phyloP scores from a whole-genome alignment of 2,329 filamentous ascomycete species.

The Didymellaceae sp. region DNA sequence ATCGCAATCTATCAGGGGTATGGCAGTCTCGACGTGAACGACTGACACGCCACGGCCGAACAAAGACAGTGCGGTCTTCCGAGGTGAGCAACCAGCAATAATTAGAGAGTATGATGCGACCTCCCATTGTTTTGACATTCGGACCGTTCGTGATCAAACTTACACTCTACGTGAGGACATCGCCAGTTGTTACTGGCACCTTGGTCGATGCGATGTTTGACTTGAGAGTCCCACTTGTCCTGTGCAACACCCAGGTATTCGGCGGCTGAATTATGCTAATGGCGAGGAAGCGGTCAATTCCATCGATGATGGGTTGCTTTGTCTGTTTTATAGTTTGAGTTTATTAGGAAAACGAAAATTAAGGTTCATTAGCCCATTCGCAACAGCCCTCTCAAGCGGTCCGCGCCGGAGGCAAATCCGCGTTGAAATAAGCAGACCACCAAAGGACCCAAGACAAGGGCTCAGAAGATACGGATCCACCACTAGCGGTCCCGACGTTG shows the following conservation, averaged over 20 bases:
- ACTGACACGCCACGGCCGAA: constrained; percentile 4
- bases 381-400: no score
- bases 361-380: no score
- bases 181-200: no score
- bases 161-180: no score
- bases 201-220: background rate
- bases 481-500: constrained; percentile 12
- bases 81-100: no score
- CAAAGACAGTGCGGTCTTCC: constrained; percentile 1
- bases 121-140: constrained; percentile 6
- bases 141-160: constrained; percentile 18
- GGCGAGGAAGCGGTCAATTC: no score
- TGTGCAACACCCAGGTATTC: no score
- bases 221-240: no score
- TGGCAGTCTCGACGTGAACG: no score
- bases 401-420: constrained; percentile 31
- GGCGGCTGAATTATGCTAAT: no score
- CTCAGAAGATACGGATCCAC: constrained; percentile 5
- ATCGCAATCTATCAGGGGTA: no score
- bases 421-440: constrained; percentile 13
- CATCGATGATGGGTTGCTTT: no score
- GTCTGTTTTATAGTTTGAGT: background rate
- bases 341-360: background rate
- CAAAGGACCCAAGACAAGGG: constrained; percentile 19
- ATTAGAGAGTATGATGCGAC: background rate